phyloP scores from a whole-genome alignment of 495 filamentous ascomycete genomes.

The Tuber magnatum region DNA sequence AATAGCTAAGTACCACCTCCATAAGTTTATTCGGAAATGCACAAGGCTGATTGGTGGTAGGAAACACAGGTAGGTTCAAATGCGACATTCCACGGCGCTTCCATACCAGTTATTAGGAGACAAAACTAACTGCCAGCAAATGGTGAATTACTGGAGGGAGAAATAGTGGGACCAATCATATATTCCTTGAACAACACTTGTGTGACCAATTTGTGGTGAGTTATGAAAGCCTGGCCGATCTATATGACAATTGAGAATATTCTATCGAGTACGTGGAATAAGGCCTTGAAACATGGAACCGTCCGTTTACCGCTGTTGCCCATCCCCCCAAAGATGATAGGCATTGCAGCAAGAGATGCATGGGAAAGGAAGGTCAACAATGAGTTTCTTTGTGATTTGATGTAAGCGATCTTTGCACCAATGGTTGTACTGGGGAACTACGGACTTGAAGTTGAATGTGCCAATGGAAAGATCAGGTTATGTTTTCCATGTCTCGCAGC shows the following conservation, averaged over 20 bases:
- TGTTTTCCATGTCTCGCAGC: background rate
- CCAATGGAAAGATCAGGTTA: background rate
- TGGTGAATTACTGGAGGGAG: background rate
- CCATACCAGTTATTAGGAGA: no score
- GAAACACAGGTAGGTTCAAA: no score
- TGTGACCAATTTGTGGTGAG: background rate
- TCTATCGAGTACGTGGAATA: background rate
- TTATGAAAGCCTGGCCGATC: background rate
- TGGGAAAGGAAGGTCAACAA: no score
- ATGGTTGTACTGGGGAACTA: background rate
- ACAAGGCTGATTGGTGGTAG: no score
- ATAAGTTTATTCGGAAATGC: no score
- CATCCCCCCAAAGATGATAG: background rate
- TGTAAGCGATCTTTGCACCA: no score
- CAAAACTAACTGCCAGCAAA: no score
- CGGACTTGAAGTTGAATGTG: background rate
- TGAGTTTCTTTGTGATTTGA: no score
- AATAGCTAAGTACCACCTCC: no score
- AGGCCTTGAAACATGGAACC: background rate
- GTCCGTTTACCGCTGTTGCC: background rate
- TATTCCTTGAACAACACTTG: background rate
- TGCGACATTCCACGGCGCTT: no score
- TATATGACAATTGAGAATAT: background rate
- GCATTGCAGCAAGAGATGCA: background rate
- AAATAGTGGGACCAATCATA: background rate